phyloP scores from a whole-genome alignment of 108 stramenopile species.

The Bacterosira constricta region DNA sequence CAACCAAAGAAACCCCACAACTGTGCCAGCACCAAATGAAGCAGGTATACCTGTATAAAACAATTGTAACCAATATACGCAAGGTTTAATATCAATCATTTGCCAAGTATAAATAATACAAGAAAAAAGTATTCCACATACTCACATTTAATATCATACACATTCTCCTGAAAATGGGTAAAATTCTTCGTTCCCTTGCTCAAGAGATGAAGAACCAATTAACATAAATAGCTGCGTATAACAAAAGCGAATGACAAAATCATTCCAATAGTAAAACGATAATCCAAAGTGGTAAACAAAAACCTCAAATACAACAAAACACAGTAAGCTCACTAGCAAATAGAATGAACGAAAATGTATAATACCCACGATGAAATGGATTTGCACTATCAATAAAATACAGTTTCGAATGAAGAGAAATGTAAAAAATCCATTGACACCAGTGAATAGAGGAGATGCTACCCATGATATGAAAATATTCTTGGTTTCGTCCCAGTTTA shows the following conservation, averaged over 20 bases:
- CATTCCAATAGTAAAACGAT: too few relatives aligned
- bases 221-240: too few relatives aligned
- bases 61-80: too few relatives aligned
- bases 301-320: too few relatives aligned
- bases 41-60: slow-evolving; percentile 27
- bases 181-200: slow-evolving; percentile 32
- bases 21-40: slow-evolving; percentile 26
- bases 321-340: too few relatives aligned
- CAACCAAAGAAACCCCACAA: slow-evolving; percentile 49
- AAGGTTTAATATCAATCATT: too few relatives aligned
- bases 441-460: slow-evolving; percentile 57
- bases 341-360: slow-evolving; percentile 58
- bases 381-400: slow-evolving; percentile 28
- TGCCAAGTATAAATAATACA: too few relatives aligned
- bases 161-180: slow-evolving; percentile 27
- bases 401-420: slow-evolving; percentile 26
- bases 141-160: slow-evolving; percentile 24
- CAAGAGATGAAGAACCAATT: too few relatives aligned
- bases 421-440: slow-evolving; percentile 27
- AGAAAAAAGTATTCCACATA: too few relatives aligned
- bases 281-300: too few relatives aligned
- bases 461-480: slow-evolving; percentile 62
- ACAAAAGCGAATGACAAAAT: too few relatives aligned
- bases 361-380: slow-evolving; percentile 50
- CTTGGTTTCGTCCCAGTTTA: slow-evolving; percentile 39